Evolutionary conservation across 164 flowering plant genomes (phyloP).

Genomic region (Vitis labrusca): DNA sequence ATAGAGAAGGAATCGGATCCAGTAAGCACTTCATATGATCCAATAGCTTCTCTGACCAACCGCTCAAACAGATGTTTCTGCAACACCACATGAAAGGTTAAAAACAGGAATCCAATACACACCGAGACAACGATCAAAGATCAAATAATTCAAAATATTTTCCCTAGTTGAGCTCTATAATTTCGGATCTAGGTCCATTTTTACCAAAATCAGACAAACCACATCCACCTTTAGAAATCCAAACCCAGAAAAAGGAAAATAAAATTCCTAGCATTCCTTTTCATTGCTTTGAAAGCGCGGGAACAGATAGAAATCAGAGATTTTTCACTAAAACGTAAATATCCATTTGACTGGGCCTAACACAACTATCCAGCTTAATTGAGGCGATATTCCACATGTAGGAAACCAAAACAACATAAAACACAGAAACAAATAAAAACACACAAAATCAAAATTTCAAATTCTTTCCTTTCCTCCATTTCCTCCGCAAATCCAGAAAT

Average conservation of each 20-base stretch:
- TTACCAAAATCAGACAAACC: neutral
- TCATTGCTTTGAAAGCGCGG: neutral
- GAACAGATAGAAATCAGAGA: neutral
- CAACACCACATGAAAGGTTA: neutral
- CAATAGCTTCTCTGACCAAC: slow-evolving; percentile 3
- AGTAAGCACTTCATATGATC: slow-evolving; percentile 13
- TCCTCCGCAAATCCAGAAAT: no score
- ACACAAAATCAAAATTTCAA: no score
- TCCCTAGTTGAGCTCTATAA: neutral
- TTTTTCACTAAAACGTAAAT: no score
- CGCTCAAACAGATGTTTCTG: slow-evolving; percentile 4
- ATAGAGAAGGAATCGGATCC: slow-evolving; percentile 7
- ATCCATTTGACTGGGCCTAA: no score
- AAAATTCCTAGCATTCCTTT: slow-evolving; percentile 2
- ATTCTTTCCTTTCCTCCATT: no score
- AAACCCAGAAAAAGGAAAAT: neutral
- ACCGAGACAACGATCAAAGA: neutral
- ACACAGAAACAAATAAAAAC: no score
- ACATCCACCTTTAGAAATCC: neutral
- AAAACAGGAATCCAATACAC: neutral
- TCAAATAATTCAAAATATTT: neutral
- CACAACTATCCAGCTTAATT: no score
- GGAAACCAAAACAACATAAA: no score
- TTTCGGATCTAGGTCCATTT: slow-evolving; percentile 5
- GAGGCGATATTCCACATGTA: no score